Percentiles rank a stretch among this genome's conserved stretches.
Conservation (phyloP, 1,284 basidiomycete genomes). For the Microbotryum intermedium region DNA sequence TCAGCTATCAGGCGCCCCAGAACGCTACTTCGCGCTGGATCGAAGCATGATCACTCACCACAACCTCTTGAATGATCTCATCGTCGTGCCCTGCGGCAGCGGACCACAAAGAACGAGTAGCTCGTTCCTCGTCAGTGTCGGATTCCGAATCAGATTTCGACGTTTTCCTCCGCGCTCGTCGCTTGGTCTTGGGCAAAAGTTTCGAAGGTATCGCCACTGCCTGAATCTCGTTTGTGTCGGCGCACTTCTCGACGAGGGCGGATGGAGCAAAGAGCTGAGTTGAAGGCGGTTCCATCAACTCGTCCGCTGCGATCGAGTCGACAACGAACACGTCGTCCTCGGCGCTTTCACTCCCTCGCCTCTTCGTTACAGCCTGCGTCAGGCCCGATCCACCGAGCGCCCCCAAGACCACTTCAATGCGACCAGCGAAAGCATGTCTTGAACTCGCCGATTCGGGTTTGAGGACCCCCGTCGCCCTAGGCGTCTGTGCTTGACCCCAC, state of each 20-base stretch:
- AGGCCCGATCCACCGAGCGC: too few species aligned
- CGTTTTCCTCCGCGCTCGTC: background rate
- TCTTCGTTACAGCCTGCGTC: too few species aligned
- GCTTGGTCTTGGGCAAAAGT: background rate
- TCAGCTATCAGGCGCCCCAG: background rate
- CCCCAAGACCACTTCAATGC: background rate
- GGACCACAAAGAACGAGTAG: background rate
- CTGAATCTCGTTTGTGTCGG: background rate
- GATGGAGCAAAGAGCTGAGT: conserved; percentile 22
- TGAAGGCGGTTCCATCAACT: background rate
- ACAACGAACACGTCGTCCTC: background rate
- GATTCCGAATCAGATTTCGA: background rate
- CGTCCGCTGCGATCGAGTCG: background rate
- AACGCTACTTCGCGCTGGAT: background rate
- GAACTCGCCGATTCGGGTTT: conserved; percentile 1
- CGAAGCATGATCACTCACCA: conserved; percentile 8
- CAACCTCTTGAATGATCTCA: conserved; percentile 2
- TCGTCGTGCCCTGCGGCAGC: conserved; percentile 7
- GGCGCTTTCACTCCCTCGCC: background rate
- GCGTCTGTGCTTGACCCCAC: background rate
- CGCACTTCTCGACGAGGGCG: background rate
- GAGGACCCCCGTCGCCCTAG: conserved; percentile 12
- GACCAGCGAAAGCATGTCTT: background rate
- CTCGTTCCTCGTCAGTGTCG: background rate
- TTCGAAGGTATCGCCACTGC: background rate